These are phyloP conservation scores for Raffaelea arxii DNA, from an alignment of 2,329 filamentous ascomycete species.

Conservation along the genomic window DNA sequence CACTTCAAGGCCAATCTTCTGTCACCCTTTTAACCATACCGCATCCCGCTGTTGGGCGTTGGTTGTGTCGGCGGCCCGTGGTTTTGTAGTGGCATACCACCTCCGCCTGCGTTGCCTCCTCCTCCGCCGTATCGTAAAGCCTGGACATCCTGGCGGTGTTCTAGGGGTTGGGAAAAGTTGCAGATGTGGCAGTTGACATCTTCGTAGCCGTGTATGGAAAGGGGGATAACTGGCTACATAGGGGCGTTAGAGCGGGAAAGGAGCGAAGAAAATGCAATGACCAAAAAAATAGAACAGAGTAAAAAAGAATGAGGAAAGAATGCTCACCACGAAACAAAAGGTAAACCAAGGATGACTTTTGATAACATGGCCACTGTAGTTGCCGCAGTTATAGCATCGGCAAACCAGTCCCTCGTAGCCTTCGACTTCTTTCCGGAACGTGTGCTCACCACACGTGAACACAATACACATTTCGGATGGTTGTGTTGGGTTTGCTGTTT, in stretches of 20 bases:
- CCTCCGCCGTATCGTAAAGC: conserved; percentile 31
- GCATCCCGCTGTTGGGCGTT: conserved; percentile 15
- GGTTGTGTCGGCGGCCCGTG: conserved; percentile 14
- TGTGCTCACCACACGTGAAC: conserved; percentile 53
- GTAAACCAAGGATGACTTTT: conserved; percentile 67
- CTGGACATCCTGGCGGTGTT: conserved; percentile 46
- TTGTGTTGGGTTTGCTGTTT: background rate
- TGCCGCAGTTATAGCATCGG: conserved; percentile 58
- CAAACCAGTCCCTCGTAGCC: conserved; percentile 53
- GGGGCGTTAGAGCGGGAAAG: conserved; percentile 3
- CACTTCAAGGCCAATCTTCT: too few species aligned
- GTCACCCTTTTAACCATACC: conserved; percentile 21
- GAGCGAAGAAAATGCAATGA: conserved; percentile 9
- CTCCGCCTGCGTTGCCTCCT: conserved; percentile 21
- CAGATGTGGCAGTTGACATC: conserved; percentile 68
- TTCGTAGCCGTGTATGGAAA: conserved; percentile 56
- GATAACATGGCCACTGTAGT: conserved; percentile 50
- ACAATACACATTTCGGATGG: conserved; percentile 44
- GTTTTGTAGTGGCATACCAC: conserved; percentile 19
- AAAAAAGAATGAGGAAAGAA: background rate
- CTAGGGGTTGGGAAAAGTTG: conserved; percentile 61
- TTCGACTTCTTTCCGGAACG: conserved; percentile 47
- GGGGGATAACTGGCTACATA: conserved; percentile 56
- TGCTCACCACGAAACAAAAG: conserved; percentile 61
- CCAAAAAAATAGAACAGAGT: background rate